Evolutionary conservation across 495 filamentous ascomycete genomes (phyloP).

Genomic region (Durotheca rogersii): DNA sequence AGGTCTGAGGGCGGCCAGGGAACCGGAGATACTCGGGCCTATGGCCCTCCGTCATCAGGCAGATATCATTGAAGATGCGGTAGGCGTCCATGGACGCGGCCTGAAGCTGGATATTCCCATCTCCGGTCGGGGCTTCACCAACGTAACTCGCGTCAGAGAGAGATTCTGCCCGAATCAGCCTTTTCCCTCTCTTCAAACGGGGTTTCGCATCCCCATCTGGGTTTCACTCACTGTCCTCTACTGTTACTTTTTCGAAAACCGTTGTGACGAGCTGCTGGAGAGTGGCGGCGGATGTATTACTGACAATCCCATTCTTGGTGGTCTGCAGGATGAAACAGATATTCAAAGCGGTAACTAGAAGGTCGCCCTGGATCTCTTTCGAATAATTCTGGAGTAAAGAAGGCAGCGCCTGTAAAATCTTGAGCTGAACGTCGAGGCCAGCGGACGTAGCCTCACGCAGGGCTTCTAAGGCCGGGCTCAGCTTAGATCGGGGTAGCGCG

Average conservation of each 20-base stretch:
- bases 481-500: conserved; percentile 67
- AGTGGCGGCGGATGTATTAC: conserved; percentile 91
- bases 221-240: conserved; percentile 67
- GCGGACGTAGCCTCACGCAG: conserved; percentile 72
- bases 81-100: conserved; percentile 85
- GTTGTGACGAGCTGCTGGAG: conserved; percentile 90
- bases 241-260: conserved; percentile 85
- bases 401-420: conserved; percentile 92
- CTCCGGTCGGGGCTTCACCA: conserved; percentile 62
- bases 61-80: conserved; percentile 84
- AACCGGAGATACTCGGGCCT: conserved; percentile 76
- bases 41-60: conserved; percentile 80
- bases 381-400: conserved; percentile 89
- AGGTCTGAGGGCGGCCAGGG: conserved; percentile 71
- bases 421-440: conserved; percentile 91
- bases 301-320: conserved; percentile 87
- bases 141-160: conserved; percentile 52
- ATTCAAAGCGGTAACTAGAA: conserved; percentile 77
- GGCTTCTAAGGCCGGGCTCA: conserved; percentile 83
- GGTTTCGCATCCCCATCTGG: conserved; percentile 9
- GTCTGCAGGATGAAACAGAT: conserved; percentile 88
- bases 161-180: conserved; percentile 31
- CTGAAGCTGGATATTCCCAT: conserved; percentile 63
- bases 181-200: background rate
- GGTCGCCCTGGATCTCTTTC: conserved; percentile 72